Conservation (phyloP, 176 grass and related monocot species). For the Ensete ventricosum region DNA sequence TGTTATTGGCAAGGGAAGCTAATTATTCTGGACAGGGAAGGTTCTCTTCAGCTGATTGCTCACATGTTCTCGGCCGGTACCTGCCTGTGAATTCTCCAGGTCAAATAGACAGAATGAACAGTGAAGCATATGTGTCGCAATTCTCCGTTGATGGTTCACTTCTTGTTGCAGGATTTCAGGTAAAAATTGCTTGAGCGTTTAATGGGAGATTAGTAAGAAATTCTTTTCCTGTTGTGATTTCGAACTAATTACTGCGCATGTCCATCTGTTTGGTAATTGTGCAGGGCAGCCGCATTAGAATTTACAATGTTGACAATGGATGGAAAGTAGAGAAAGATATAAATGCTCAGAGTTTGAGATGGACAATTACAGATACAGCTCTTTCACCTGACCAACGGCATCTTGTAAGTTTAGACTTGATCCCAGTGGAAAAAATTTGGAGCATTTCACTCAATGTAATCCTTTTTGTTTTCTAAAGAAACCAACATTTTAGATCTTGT, state of each 20-base stretch:
- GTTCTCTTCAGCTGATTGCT: conserved; percentile 47
- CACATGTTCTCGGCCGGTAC: conserved; percentile 38
- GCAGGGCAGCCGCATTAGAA: conserved; percentile 74
- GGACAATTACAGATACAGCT: conserved; percentile 82
- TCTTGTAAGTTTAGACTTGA: conserved; percentile 43
- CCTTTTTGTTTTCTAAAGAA: neutral
- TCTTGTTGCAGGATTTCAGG: conserved; percentile 63
- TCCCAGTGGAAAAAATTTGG: neutral
- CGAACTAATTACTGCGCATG: conserved; percentile 14
- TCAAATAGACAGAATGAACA: conserved; percentile 40
- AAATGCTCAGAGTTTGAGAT: conserved; percentile 58
- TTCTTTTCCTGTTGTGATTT: neutral
- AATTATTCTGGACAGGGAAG: conserved; percentile 31
- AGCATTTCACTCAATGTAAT: neutral
- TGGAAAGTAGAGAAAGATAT: conserved; percentile 83
- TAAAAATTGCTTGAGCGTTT: conserved; percentile 18
- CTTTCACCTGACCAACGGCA: conserved; percentile 61
- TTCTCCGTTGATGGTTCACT: conserved; percentile 75
- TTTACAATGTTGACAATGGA: conserved; percentile 50
- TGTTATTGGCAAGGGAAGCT: conserved; percentile 56
- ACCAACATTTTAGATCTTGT: neutral
- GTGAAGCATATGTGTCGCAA: conserved; percentile 79
- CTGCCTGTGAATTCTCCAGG: conserved; percentile 41
- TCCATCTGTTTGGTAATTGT: conserved; percentile 21
- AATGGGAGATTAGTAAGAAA: neutral